Evolutionary conservation across 108 stramenopile species (phyloP).

Genomic region (Seminavis robusta): DNA sequence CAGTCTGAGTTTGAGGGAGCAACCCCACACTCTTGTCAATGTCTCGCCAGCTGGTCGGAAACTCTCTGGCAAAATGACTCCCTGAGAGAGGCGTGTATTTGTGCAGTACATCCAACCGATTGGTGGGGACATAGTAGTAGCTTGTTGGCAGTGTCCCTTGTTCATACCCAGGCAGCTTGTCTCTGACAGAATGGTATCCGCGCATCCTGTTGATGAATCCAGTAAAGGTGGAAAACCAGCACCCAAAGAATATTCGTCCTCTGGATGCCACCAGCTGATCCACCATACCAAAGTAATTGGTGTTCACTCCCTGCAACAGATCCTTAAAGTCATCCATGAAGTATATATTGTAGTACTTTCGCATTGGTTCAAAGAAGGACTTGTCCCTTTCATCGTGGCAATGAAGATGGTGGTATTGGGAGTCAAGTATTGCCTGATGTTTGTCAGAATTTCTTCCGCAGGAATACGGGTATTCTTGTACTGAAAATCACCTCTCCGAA

Average conservation of each 20-base stretch:
- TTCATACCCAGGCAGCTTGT: constrained; percentile 55
- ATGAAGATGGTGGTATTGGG: constrained; percentile 35
- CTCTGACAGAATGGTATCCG: constrained; percentile 70
- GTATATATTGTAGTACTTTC: constrained; percentile 55
- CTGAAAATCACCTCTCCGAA: constrained; percentile 73
- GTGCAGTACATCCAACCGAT: constrained; percentile 39
- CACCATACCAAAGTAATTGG: constrained; percentile 82
- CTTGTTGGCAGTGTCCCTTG: constrained; percentile 44
- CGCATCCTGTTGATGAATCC: constrained; percentile 86
- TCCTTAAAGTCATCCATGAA: constrained; percentile 82
- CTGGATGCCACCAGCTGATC: constrained; percentile 76
- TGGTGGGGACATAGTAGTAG: constrained; percentile 58
- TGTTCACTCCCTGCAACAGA: constrained; percentile 62
- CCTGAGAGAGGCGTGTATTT: constrained; percentile 37
- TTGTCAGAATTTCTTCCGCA: constrained; percentile 43
- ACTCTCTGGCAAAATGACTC: constrained; percentile 44
- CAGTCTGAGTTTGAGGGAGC: no score
- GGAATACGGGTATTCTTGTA: constrained; percentile 42
- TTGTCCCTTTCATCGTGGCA: constrained; percentile 63
- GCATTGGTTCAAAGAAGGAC: constrained; percentile 76
- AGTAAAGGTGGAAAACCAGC: constrained; percentile 58
- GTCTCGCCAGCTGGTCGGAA: constrained; percentile 63
- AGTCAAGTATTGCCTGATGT: constrained; percentile 29
- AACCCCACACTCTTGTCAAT: constrained; percentile 49
- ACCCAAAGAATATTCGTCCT: constrained; percentile 74